These are phyloP conservation scores for Geotrichum candidum DNA, from an alignment of 1,139 yeast species.

Conservation along the genomic window DNA sequence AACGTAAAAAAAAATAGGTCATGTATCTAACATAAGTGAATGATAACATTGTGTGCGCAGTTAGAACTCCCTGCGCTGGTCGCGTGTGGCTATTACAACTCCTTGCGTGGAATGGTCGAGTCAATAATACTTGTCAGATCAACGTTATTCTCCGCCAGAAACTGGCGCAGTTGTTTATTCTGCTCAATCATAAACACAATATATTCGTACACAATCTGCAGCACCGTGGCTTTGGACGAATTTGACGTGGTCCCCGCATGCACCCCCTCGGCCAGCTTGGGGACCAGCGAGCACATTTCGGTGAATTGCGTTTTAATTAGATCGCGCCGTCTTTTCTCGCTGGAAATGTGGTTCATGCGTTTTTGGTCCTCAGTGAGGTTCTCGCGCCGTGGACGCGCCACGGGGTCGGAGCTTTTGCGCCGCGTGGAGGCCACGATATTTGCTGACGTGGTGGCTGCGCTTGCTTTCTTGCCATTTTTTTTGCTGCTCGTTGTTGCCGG, in stretches of 20 bases:
- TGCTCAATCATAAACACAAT: constrained; percentile 28
- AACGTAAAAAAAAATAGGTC: too few relatives aligned
- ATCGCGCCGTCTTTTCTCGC: constrained; percentile 72
- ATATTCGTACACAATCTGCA: constrained; percentile 34
- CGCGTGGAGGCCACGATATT: not conserved
- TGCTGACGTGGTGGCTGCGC: not conserved
- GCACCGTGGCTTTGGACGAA: constrained; percentile 36
- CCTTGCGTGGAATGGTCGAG: constrained; percentile 6
- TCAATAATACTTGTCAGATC: constrained; percentile 10
- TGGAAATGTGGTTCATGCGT: constrained; percentile 62
- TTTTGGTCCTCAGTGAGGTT: constrained; percentile 59
- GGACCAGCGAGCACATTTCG: constrained; percentile 37
- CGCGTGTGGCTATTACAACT: too few relatives aligned
- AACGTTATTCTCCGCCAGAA: not conserved
- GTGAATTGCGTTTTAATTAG: constrained; percentile 49
- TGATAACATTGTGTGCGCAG: too few relatives aligned
- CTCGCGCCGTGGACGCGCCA: constrained; percentile 34
- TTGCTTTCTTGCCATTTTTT: not conserved
- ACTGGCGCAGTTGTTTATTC: constrained; percentile 9
- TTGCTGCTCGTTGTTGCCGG: not conserved
- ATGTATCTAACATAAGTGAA: too few relatives aligned
- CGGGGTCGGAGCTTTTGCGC: not conserved
- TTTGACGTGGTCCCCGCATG: not conserved
- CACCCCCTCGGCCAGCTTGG: constrained; percentile 23
- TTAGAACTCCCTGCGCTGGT: too few relatives aligned